phyloP scores from a whole-genome alignment of 352 stramenopile species.

The Pythium scleroteichum region DNA sequence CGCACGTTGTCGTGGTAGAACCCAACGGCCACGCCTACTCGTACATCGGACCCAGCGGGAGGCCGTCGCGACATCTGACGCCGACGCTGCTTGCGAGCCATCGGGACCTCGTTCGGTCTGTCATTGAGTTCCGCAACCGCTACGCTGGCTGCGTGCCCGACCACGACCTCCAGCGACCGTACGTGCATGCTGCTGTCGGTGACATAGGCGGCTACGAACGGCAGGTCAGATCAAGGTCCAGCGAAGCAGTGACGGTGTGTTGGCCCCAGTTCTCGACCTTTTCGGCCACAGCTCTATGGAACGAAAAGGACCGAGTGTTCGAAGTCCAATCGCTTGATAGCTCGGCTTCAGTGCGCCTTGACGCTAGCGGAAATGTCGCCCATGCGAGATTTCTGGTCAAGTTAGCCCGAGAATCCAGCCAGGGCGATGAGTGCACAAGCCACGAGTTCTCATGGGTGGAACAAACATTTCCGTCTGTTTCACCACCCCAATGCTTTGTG shows the following conservation, averaged over 20 bases:
- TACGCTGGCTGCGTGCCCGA: conserved; percentile 30
- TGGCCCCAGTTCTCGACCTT: conserved; percentile 25
- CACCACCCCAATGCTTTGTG: conserved; percentile 38
- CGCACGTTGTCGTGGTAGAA: conserved; percentile 63
- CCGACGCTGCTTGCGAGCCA: conserved; percentile 55
- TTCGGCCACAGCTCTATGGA: conserved; percentile 31
- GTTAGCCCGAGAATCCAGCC: conserved; percentile 29
- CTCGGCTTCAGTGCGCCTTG: conserved; percentile 35
- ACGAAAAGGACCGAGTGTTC: conserved; percentile 38
- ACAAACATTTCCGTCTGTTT: conserved; percentile 41
- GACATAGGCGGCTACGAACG: not conserved
- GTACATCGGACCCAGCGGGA: conserved; percentile 50
- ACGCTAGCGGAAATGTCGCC: conserved; percentile 19
- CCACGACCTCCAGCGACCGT: conserved; percentile 28
- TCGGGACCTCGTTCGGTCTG: conserved; percentile 39
- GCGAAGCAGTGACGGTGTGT: conserved; percentile 4
- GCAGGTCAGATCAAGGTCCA: not conserved
- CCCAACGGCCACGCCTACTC: conserved; percentile 57
- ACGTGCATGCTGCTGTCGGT: conserved; percentile 35
- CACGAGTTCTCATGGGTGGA: conserved; percentile 31
- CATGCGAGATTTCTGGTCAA: conserved; percentile 9
- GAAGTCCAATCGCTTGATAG: conserved; percentile 74
- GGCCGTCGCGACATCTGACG: conserved; percentile 54
- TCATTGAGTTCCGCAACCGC: conserved; percentile 57
- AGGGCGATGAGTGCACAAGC: conserved; percentile 14